These are phyloP conservation scores for Lycium barbarum DNA, from an alignment of 257 asterid genomes.

Conservation along the genomic window DNA sequence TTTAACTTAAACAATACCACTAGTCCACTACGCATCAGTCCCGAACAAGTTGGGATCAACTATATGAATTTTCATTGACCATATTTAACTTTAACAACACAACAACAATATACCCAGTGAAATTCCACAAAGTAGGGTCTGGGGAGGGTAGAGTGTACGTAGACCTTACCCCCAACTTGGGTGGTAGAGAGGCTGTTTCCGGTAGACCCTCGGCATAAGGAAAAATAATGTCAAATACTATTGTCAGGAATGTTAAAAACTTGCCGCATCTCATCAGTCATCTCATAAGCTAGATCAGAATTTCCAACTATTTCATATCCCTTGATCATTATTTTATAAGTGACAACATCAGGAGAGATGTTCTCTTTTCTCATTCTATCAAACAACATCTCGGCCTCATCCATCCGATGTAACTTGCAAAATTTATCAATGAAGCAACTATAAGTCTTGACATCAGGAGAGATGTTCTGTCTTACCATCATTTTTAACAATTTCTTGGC, in stretches of 20 bases:
- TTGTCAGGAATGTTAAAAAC: background rate
- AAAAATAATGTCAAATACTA: background rate
- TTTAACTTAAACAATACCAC: background rate
- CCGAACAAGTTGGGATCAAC: background rate
- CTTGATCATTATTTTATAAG: constrained; percentile 34
- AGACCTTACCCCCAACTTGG: too few relatives aligned
- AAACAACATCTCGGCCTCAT: constrained; percentile 42
- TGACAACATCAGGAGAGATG: constrained; percentile 41
- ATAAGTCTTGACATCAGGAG: constrained; percentile 52
- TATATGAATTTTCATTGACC: background rate
- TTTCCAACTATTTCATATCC: constrained; percentile 15
- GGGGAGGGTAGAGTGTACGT: too few relatives aligned
- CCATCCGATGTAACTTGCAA: constrained; percentile 43
- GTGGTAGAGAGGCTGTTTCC: too few relatives aligned
- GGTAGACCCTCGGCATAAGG: too few relatives aligned
- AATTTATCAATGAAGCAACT: constrained; percentile 53
- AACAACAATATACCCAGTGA: background rate
- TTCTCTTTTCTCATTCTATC: constrained; percentile 45
- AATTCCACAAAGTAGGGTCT: too few relatives aligned
- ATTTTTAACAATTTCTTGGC: constrained; percentile 43
- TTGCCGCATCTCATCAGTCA: constrained; percentile 14
- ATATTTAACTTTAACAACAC: background rate
- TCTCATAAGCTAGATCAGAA: constrained; percentile 8
- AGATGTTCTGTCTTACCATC: constrained; percentile 45
- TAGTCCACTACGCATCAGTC: background rate